Percentiles rank a stretch among this genome's conserved stretches.
phyloP scores from a whole-genome alignment of 2,329 filamentous ascomycete species.

The Penicillium occitanis region DNA sequence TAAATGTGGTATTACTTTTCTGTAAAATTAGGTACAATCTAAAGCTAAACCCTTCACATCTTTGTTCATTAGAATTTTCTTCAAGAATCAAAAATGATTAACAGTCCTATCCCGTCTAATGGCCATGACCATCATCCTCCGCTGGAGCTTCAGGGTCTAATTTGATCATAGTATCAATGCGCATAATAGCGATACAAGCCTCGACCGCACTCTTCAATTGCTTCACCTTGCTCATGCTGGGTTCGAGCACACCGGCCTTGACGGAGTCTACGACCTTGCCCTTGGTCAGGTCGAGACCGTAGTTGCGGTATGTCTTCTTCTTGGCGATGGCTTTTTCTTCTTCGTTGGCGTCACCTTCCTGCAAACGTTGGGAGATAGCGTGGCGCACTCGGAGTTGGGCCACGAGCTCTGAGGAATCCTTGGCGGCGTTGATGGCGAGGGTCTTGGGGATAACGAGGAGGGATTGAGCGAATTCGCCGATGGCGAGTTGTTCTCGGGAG shows the following conservation, averaged over 20 bases:
- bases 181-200: conserved; percentile 98
- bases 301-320: conserved; percentile 98
- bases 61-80: conserved; percentile 10
- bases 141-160: conserved; percentile 82
- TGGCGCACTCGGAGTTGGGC: conserved; percentile 93
- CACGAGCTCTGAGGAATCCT: conserved; percentile 91
- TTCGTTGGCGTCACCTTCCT: conserved; percentile 73
- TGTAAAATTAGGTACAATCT: conserved; percentile 16
- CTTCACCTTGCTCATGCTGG: conserved; percentile 96
- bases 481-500: conserved; percentile 94
- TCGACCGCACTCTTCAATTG: conserved; percentile 98
- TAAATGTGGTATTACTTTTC: conserved; percentile 16
- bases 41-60: conserved; percentile 1
- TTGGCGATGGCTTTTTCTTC: conserved; percentile 86
- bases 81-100: not conserved
- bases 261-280: conserved; percentile 91
- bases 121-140: conserved; percentile 80
- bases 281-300: conserved; percentile 84
- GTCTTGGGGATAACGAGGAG: conserved; percentile 96
- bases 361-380: conserved; percentile 86
- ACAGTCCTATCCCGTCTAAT: conserved; percentile 51
- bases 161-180: conserved; percentile 98
- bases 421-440: conserved; percentile 92
- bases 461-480: conserved; percentile 93
- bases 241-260: conserved; percentile 93